Evolutionary conservation across 257 asterid genomes (phyloP).

Genomic region (Gardenia jasminoides): DNA sequence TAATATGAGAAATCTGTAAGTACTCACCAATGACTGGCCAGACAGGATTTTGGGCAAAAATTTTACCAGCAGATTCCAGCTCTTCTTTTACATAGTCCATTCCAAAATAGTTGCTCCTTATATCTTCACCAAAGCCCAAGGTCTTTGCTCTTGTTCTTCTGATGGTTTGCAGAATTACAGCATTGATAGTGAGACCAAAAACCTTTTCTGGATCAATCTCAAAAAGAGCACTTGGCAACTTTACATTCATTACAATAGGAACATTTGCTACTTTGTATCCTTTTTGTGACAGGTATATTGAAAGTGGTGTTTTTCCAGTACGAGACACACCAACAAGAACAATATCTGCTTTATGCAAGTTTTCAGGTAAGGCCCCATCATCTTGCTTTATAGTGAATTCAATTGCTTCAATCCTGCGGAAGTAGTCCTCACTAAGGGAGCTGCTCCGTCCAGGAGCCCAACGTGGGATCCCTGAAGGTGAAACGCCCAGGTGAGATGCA

Average conservation of each 20-base stretch:
- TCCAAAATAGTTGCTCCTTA: constrained; percentile 62
- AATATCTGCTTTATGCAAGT: constrained; percentile 70
- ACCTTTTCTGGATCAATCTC: constrained; percentile 87
- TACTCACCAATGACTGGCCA: constrained; percentile 98
- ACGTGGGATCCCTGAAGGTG: constrained; percentile 89
- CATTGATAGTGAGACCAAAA: constrained; percentile 83
- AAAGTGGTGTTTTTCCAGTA: constrained; percentile 86
- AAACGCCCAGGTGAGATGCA: constrained; percentile 77
- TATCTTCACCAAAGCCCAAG: constrained; percentile 59
- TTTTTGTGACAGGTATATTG: constrained; percentile 84
- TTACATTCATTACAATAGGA: constrained; percentile 72
- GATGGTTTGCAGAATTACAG: constrained; percentile 64
- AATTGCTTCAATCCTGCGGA: constrained; percentile 78
- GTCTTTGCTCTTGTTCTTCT: constrained; percentile 81
- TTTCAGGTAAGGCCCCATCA: constrained; percentile 84
- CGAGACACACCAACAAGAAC: constrained; percentile 91
- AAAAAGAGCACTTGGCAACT: constrained; percentile 62
- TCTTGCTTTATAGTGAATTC: constrained; percentile 98
- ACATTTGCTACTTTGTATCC: constrained; percentile 98
- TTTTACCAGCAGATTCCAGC: constrained; percentile 63
- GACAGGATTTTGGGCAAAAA: constrained; percentile 71
- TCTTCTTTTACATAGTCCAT: constrained; percentile 67
- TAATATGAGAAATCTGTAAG: not conserved
- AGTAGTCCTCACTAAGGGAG: constrained; percentile 78
- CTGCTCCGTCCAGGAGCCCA: constrained; percentile 76